Base-by-base conservation (phyloP, 345 rosid species). In the Turritis glabra region DNA sequence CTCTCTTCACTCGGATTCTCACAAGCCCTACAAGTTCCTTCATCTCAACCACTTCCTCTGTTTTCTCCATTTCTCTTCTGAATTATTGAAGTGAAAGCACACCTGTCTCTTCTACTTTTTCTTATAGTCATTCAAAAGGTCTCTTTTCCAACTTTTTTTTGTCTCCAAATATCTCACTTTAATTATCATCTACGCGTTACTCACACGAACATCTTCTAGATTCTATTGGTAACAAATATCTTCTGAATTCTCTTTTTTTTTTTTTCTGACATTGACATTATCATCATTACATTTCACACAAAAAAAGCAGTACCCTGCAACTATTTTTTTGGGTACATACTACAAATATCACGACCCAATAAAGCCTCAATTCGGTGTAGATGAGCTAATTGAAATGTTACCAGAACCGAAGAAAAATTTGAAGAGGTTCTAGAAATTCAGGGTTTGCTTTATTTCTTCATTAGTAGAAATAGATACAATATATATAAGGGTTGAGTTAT, bases 11-110 rank as follows among this genome's bases (percentile, higher is more conserved):
- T 65, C 67, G 67, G 52, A 87, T 55, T 41, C 71, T 82, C 26
- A 87, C 67, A 69, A 85, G 83, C 37, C 91, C 89, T 5, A 55
- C 46, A 0, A 60, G 2, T 3, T 73, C 60, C 40, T 83, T 87
- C 86, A 87, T 83, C 27, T 58, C 38, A 22, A 67, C 18, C 67
- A 46, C 55, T 35, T 69, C 71, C 43, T 69, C 65, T 69, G 55
- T 23, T 63, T 48, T 27, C 11, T 43, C 25, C 11, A 8, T n/a
- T 23, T 27, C 33, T 40, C 66, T 74, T 57, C 5, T 32, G 11
- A 67, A 7, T 5, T 50, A n/a, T 51, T 52, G n/a, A 43, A 50
- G 44, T 59, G 33, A 41, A 41, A 59, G 9, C 21, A 32, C 71
- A 65, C 33, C 58, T 57, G 43, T 21, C 74, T 52, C 22, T 50